phyloP scores from a whole-genome alignment of 2,329 filamentous ascomycete genomes.

The Penicillium sp. region DNA sequence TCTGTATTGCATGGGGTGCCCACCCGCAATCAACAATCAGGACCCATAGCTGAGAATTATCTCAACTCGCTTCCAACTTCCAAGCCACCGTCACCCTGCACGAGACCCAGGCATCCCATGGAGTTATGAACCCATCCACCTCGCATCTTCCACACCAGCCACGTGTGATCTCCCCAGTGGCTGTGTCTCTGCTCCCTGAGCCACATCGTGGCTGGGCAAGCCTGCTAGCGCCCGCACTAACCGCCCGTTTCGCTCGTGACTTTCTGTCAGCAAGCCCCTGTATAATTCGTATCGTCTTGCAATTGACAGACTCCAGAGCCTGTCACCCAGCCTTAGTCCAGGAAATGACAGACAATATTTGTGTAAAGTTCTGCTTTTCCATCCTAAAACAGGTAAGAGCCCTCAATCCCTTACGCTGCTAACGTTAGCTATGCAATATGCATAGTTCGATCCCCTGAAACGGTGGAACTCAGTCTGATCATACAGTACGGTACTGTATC shows the following conservation, averaged over 20 bases:
- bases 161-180: slow-evolving; percentile 26
- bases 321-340: too few relatives aligned
- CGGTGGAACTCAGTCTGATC: too few relatives aligned
- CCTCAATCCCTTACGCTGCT: too few relatives aligned
- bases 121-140: neutral
- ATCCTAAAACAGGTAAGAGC: too few relatives aligned
- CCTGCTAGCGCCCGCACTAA: neutral
- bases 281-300: too few relatives aligned
- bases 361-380: too few relatives aligned
- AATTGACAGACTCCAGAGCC: too few relatives aligned
- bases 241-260: neutral
- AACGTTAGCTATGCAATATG: too few relatives aligned
- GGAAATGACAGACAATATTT: too few relatives aligned
- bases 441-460: too few relatives aligned
- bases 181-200: slow-evolving; percentile 17
- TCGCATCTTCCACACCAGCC: slow-evolving; percentile 13
- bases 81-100: neutral
- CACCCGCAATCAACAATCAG: neutral
- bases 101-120: neutral
- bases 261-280: neutral
- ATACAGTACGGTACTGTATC: neutral
- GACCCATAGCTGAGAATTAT: too few relatives aligned
- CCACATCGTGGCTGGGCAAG: slow-evolving; percentile 22
- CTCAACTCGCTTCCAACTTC: neutral
- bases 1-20: neutral